Percentiles rank a stretch among this genome's conserved stretches.
Conservation (phyloP, 2,329 filamentous ascomycete species). For the Neofusicoccum kwambonambiense region DNA sequence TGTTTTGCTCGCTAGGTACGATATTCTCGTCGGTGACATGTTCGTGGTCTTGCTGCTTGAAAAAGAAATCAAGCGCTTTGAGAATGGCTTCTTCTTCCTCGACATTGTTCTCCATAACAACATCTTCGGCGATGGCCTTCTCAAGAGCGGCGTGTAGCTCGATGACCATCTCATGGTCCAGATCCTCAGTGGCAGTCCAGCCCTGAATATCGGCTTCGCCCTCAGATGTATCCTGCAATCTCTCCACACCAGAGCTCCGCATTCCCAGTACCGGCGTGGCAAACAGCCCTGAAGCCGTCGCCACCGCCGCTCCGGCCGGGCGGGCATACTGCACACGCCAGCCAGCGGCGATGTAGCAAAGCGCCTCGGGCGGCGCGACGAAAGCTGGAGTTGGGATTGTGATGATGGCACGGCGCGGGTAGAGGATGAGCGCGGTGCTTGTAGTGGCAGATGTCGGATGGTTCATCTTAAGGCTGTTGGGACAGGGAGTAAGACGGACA, state of each 20-base stretch:
- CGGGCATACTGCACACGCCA: background rate
- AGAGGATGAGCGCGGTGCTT: background rate
- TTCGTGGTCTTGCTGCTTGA: background rate
- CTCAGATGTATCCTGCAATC: background rate
- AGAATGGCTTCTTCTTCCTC: too few relatives aligned
- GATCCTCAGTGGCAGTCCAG: too few relatives aligned
- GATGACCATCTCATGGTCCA: too few relatives aligned
- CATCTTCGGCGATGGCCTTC: too few relatives aligned
- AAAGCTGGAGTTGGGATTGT: background rate
- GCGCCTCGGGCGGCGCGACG: background rate
- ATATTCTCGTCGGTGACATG: background rate
- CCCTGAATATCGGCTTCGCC: too few relatives aligned
- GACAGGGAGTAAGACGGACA: too few relatives aligned
- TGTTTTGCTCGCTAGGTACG: too few relatives aligned
- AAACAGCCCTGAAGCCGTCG: background rate
- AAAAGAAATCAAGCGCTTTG: too few relatives aligned
- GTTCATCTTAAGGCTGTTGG: too few relatives aligned
- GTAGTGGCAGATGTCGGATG: background rate
- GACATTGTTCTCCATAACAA: too few relatives aligned
- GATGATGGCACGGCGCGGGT: background rate
- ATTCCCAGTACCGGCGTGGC: background rate
- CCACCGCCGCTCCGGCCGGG: too few relatives aligned
- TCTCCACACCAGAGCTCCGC: background rate
- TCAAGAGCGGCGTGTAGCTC: too few relatives aligned
- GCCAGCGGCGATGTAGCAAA: background rate